Base-by-base conservation (phyloP, 768 basidiomycete genomes). In the Kwoniella sp. region DNA sequence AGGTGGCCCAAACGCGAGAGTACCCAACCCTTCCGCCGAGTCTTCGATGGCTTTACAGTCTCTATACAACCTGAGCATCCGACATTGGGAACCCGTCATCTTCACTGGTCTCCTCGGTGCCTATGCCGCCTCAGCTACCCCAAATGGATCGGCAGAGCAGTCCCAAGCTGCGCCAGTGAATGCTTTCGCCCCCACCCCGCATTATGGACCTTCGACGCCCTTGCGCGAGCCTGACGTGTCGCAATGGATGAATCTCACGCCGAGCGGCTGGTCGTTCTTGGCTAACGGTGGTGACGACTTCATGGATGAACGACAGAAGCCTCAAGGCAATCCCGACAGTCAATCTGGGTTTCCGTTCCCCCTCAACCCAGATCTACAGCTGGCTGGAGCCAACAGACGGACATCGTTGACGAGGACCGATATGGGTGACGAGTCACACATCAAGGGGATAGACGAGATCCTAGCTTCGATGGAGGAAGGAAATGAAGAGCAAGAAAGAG, bases 21-120 rank as follows among this genome's bases (percentile, higher is more conserved):
- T 73, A 31, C 60, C 65, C 26, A 68, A 66, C 15, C 74, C 74
- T 15, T 73, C 73, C 9, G 66, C 69, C 9, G 60, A 72, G 28
- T 64, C 75, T 22, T 55, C 73, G 26, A 55, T 71, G 38, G 55
- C 72, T 29, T 61, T 76, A 11, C 70, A 76, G 57, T 63, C 68
- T 41, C 65, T 76, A n/a, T 76, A 76, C 67, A 74, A 72, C 54
- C 65, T 76, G 50, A 76, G 72, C 20, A 56, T 76, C 13, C 73
- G 75, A 13, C 68, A 68, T 12, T 76, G 73, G 73, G 75, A 76
- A 54, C 67, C 73, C 11, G 59, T 62, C 23, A 76, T 76, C 58
- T 74, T 76, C 57, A 67, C 70, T 25, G 75, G 75, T 28, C 67
- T 76, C 15, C 71, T 76, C n/a, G 59, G 70, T 13, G 34, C 56